These are phyloP conservation scores for Cryptococcus sp. DNA, from an alignment of 1,284 basidiomycete genomes.

Conservation along the genomic window DNA sequence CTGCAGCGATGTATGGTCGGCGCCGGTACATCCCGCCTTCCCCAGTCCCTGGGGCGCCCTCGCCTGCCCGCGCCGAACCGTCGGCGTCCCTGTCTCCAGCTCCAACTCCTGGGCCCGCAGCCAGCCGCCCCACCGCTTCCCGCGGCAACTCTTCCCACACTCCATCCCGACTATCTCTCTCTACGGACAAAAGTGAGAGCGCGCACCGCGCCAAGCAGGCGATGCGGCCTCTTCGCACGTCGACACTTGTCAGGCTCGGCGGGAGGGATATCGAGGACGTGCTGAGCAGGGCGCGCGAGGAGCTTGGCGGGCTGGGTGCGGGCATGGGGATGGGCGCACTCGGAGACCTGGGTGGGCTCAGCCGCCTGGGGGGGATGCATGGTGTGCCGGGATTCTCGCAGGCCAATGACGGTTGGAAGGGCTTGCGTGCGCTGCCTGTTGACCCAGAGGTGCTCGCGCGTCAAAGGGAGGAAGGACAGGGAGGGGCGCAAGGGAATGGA, in stretches of 20 bases:
- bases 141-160: background rate
- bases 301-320: slow-evolving; percentile 3
- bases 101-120: background rate
- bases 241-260: slow-evolving; percentile 12
- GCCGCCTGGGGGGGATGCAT: background rate
- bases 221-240: slow-evolving; percentile 6
- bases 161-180: background rate
- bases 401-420: background rate
- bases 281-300: background rate
- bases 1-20: background rate
- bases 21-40: background rate
- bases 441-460: background rate
- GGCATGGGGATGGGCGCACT: background rate
- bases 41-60: too few relatives aligned
- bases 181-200: background rate
- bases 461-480: background rate
- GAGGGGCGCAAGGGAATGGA: background rate
- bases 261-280: slow-evolving; percentile 12
- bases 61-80: background rate
- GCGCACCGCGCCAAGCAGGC: slow-evolving; percentile 2
- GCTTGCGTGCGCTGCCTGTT: background rate
- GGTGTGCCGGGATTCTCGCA: background rate
- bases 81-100: background rate
- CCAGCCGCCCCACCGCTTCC: background rate
- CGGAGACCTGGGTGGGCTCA: background rate